Percentiles rank a stretch among this genome's conserved stretches.
Conservation (phyloP, 2,329 filamentous ascomycete species). For the Arthrobotrys musiformis region DNA sequence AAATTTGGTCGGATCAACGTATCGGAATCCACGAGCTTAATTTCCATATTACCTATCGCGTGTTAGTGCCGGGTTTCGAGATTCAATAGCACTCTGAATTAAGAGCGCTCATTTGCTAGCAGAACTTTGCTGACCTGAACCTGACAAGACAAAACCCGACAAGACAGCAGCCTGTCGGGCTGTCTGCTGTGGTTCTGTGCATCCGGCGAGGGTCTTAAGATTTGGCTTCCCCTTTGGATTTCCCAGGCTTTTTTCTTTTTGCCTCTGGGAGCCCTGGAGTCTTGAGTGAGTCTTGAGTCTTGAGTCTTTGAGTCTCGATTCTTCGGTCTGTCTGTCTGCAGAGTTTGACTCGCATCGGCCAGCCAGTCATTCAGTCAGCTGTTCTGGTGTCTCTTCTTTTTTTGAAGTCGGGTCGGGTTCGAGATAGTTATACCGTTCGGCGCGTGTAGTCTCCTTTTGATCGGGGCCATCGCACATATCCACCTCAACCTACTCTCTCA, state of each 20-base stretch:
- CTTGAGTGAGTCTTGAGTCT: conserved; percentile 1
- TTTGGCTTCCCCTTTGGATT: conserved; percentile 49
- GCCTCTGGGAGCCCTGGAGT: conserved; percentile 7
- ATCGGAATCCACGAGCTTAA: conserved; percentile 50
- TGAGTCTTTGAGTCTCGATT: not conserved
- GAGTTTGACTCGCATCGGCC: conserved; percentile 19
- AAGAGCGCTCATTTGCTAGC: conserved; percentile 48
- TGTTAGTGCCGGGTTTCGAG: conserved; percentile 49
- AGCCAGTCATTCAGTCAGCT: no score
- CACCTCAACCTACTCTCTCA: not conserved
- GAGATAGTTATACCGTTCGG: not conserved
- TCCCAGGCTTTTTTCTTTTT: conserved; percentile 13
- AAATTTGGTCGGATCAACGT: conserved; percentile 39
- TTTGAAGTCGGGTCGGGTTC: not conserved
- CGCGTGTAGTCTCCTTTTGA: not conserved
- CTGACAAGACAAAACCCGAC: no score
- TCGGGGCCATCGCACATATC: no score
- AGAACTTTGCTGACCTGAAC: no score
- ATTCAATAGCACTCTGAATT: conserved; percentile 31
- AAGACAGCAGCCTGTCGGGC: conserved; percentile 19
- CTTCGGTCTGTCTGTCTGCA: not conserved
- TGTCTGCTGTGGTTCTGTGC: conserved; percentile 12
- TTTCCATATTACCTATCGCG: conserved; percentile 55
- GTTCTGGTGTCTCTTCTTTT: conserved; percentile 15
- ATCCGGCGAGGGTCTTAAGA: conserved; percentile 16